These are phyloP conservation scores for Madurella fahalii DNA, from an alignment of 2,329 filamentous ascomycete genomes.

Conservation along the genomic window DNA sequence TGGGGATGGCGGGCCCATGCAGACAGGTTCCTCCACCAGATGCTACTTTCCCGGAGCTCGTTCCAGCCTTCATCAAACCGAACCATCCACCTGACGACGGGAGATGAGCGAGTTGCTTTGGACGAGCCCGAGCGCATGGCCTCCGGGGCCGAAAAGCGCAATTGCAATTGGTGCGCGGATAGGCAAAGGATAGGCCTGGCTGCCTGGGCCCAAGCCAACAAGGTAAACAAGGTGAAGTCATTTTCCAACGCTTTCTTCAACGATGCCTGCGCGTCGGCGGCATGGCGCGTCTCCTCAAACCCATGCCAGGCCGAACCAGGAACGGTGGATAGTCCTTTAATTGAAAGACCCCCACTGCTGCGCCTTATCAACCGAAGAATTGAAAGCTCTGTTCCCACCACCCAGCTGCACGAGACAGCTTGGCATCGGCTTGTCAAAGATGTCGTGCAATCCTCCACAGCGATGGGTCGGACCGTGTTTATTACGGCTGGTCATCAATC, in stretches of 20 bases:
- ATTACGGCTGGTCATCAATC: neutral
- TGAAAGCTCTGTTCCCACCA: slow-evolving; percentile 2
- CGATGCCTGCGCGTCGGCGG: neutral
- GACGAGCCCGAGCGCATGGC: too few species aligned
- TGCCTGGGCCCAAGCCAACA: too few species aligned
- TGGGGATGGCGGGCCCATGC: slow-evolving; percentile 2
- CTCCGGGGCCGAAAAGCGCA: neutral
- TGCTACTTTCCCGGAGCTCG: neutral
- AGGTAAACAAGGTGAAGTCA: too few species aligned
- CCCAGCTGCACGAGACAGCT: slow-evolving; percentile 15
- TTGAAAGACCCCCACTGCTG: slow-evolving; percentile 12
- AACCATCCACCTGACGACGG: too few species aligned
- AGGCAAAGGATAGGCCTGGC: too few species aligned
- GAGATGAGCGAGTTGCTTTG: too few species aligned
- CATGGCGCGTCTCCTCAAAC: slow-evolving; percentile 9
- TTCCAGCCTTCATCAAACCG: neutral
- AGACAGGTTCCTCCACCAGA: neutral
- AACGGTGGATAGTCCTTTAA: slow-evolving; percentile 5
- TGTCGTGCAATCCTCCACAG: neutral
- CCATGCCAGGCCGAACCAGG: neutral
- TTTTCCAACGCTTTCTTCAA: too few species aligned
- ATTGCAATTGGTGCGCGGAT: neutral
- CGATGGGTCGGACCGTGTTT: neutral
- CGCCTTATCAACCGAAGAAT: slow-evolving; percentile 20
- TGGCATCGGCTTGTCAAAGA: slow-evolving; percentile 4